A percentile compares a stretch with the other conserved stretches of the same genome.
phyloP scores from a whole-genome alignment of 2,329 filamentous ascomycete species.

The Trichoderma hamatum region DNA sequence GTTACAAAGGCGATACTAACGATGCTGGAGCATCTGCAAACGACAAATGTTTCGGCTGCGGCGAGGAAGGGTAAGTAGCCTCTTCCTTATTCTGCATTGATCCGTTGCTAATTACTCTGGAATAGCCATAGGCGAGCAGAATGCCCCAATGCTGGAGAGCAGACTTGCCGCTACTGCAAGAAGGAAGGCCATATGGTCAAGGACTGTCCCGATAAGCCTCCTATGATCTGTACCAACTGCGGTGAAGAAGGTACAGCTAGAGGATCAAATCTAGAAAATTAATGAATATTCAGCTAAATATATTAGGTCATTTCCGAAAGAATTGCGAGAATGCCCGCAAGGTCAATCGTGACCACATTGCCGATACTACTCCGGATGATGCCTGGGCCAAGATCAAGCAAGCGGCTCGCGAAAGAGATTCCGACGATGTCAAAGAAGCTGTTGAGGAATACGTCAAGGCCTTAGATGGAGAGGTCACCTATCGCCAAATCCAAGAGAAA shows the following conservation, averaged over 20 bases:
- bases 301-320: conserved; percentile 55
- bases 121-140: conserved; percentile 40
- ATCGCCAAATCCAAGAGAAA: conserved; percentile 61
- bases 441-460: conserved; percentile 65
- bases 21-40: conserved; percentile 27
- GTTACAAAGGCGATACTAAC: neutral
- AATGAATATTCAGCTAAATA: conserved; percentile 15
- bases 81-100: neutral
- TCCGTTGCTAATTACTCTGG: conserved; percentile 21
- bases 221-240: conserved; percentile 64
- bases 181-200: conserved; percentile 57
- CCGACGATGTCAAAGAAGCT: conserved; percentile 65
- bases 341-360: conserved; percentile 56
- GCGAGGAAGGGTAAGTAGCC: conserved; percentile 40
- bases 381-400: conserved; percentile 61
- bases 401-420: conserved; percentile 57
- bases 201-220: conserved; percentile 64
- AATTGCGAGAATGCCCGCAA: conserved; percentile 64
- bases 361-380: conserved; percentile 53
- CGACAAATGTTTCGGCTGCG: conserved; percentile 44
- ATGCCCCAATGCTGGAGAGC: conserved; percentile 40
- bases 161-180: conserved; percentile 51
- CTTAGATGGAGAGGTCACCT: conserved; percentile 56
- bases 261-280: neutral
- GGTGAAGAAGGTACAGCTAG: conserved; percentile 55